Evolutionary conservation across 805 yeast genomes (phyloP), one percentile per base, ranked within the genome.

Genomic region (Candida piceae): DNA sequence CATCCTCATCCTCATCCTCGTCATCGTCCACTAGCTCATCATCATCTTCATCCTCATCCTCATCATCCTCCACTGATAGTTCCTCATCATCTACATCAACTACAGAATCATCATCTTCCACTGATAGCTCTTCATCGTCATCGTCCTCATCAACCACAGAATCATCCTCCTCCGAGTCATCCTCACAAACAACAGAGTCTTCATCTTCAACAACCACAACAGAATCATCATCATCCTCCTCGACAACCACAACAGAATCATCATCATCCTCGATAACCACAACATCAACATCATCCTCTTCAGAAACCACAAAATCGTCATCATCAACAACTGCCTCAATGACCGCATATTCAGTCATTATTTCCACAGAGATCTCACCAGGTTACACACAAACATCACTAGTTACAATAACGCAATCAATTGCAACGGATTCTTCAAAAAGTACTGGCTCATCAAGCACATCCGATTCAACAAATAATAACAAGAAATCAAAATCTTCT

Each of bases 231-330:
- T 29, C 49, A 7, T 30, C 40, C 7, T 13, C 40, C 8, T 17
- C 41, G 5, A 26, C 45, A 12, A 27, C 44, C 2, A 23, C 48
- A 18, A 19, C 38, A n/a, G 12, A 39, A 6, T 29, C 41, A 8
- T 18, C 45, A 4, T 26, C 41, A 11, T 31, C 44, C 13, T 32
- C 46, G 20, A 39, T 48, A 6, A 46, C 56, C 9, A 41, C 55
- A 5, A 44, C 46, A 10, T 40, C 59, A 16, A 50, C 61, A 22
- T 29, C 45, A 11, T 35, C 49, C 5, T 22, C 42, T 20, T 13
- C 36, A 19, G 19, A 17, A 13, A 12, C 36, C 13, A 16, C 31
- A 15, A 21, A 31, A 17, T 16, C 36, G 3, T 31, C 46, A 16
- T 28, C 20, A 7, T 11, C 35, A 20, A 22, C 9, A 18, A 21